Conservation (phyloP, 75 land plant species). For the Selaginella tamariscina region DNA sequence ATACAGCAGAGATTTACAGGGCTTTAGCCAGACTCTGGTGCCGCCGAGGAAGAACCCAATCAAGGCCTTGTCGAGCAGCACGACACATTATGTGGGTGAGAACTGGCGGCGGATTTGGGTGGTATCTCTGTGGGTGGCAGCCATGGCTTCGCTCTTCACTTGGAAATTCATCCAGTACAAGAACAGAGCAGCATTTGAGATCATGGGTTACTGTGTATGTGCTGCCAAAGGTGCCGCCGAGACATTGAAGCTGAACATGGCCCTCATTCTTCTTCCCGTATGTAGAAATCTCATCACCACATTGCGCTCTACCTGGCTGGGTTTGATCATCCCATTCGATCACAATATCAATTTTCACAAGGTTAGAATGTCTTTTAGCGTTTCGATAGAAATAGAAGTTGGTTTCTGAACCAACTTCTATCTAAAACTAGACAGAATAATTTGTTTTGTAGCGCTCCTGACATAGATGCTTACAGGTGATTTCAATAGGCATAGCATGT, state of each 20-base stretch:
- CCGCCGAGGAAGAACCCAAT: conserved; percentile 44
- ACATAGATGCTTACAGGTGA: conserved; percentile 12
- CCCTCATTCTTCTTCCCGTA: conserved; percentile 83
- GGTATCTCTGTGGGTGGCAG: conserved; percentile 47
- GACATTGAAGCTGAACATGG: conserved; percentile 98
- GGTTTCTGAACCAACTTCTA: too few relatives aligned
- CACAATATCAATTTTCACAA: conserved; percentile 82
- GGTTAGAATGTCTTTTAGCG: too few relatives aligned
- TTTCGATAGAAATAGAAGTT: too few relatives aligned
- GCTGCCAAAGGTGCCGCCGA: conserved; percentile 97
- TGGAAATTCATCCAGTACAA: conserved; percentile 94
- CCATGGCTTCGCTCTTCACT: conserved; percentile 62
- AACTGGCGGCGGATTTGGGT: conserved; percentile 91
- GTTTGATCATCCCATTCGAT: conserved; percentile 51
- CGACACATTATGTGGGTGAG: conserved; percentile 47
- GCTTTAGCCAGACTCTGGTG: conserved; percentile 52
- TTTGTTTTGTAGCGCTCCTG: too few relatives aligned
- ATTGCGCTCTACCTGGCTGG: conserved; percentile 63
- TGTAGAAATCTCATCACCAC: conserved; percentile 82
- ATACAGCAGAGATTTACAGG: conserved; percentile 19
- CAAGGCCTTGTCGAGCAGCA: neutral
- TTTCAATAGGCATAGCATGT: conserved; percentile 17
- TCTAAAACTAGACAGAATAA: too few relatives aligned
- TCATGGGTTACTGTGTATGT: conserved; percentile 81
- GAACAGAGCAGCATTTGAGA: conserved; percentile 36